These are phyloP conservation scores for Aspergillus biplanus DNA, from an alignment of 495 filamentous ascomycete genomes.

Conservation along the genomic window DNA sequence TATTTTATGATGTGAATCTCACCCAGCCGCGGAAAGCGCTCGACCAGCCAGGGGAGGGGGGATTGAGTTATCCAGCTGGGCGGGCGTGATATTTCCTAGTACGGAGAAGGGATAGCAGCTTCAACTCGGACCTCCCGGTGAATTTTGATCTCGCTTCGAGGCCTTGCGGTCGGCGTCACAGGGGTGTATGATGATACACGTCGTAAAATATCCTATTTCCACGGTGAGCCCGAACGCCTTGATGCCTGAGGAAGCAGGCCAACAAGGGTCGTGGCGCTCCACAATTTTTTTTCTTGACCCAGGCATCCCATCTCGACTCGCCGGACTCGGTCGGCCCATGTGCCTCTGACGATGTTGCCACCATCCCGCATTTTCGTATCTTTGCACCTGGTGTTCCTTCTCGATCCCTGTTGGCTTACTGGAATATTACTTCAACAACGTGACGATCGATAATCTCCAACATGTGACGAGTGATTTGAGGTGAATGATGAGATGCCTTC, in stretches of 20 bases:
- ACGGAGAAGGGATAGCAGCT: conserved; percentile 20
- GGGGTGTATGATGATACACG: conserved; percentile 15
- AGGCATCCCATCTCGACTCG: not conserved
- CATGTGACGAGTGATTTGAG: conserved; percentile 2
- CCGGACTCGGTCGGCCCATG: not conserved
- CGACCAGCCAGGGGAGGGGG: conserved; percentile 1
- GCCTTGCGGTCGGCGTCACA: conserved; percentile 9
- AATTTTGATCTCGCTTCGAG: conserved; percentile 7
- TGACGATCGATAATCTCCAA: conserved; percentile 7
- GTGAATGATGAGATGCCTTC: no score
- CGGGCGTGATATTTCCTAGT: conserved; percentile 14
- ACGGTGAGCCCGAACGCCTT: not conserved
- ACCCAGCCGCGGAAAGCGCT: conserved; percentile 22
- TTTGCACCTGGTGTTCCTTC: not conserved
- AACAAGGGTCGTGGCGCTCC: not conserved
- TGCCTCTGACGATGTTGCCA: not conserved
- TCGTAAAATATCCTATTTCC: conserved; percentile 19
- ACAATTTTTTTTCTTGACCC: not conserved
- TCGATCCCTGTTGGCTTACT: conserved; percentile 11
- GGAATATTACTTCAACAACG: conserved; percentile 6
- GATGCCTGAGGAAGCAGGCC: conserved; percentile 5
- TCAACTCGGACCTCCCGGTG: conserved; percentile 21
- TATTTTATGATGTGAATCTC: not conserved
- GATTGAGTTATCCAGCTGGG: conserved; percentile 8
- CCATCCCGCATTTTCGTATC: not conserved